Evolutionary conservation across 1,284 basidiomycete species (phyloP).

Genomic region (Malassezia brasiliensis): DNA sequence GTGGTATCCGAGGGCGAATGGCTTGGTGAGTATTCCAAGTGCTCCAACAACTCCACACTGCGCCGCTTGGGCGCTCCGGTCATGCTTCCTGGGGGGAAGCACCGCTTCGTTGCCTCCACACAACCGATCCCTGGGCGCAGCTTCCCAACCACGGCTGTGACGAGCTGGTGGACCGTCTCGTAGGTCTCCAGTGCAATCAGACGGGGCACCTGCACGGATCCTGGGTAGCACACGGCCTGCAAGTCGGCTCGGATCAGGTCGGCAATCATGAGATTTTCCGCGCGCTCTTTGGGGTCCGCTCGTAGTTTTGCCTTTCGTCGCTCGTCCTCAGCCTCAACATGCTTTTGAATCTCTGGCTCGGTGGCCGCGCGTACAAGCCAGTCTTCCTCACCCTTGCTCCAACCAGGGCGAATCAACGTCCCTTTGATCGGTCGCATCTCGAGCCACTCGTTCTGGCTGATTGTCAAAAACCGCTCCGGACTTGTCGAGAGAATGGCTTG

Average conservation of each 20-base stretch:
- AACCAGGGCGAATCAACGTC: constrained; percentile 50
- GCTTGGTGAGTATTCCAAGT: constrained; percentile 55
- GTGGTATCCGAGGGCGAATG: constrained; percentile 2
- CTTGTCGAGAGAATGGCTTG: constrained; percentile 60
- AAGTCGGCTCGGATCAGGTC: constrained; percentile 91
- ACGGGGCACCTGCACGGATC: constrained; percentile 67
- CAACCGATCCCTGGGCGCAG: constrained; percentile 51
- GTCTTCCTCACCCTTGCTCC: constrained; percentile 30
- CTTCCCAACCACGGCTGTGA: constrained; percentile 68
- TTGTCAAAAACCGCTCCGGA: constrained; percentile 88
- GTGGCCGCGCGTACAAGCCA: constrained; percentile 9
- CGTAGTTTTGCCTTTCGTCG: constrained; percentile 53
- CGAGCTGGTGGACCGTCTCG: constrained; percentile 88
- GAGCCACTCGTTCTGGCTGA: constrained; percentile 58
- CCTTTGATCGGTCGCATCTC: constrained; percentile 95
- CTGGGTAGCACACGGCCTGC: constrained; percentile 60
- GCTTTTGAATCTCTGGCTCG: constrained; percentile 21
- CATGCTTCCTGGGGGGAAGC: constrained; percentile 70
- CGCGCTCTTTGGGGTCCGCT: constrained; percentile 78
- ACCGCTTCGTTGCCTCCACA: constrained; percentile 66
- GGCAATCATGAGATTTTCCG: constrained; percentile 97
- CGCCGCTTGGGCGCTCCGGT: constrained; percentile 93
- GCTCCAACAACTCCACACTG: constrained; percentile 77
- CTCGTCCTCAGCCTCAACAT: constrained; percentile 45
- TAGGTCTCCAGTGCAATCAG: constrained; percentile 87